Base-by-base conservation (phyloP, 306 rosid genomes). In the Begonia masoniana region DNA sequence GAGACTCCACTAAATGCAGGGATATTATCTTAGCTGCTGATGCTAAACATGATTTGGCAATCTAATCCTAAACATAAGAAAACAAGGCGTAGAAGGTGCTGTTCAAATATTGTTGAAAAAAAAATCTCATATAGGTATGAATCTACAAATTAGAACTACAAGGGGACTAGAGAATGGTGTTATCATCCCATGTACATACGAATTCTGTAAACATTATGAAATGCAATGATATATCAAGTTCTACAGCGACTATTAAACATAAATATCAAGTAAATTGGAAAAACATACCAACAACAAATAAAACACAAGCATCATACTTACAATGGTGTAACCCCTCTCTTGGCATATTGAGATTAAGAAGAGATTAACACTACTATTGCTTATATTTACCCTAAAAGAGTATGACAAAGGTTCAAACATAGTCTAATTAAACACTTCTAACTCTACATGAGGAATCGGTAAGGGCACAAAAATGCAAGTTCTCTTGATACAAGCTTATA, bases 31-130 rank as follows among this genome's bases (percentile, higher is more conserved):
- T 36, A 57, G 67, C 60, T 63, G 60, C 64, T 50, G 51, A 62
- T 51, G 51, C 61, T 68, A 52, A 39, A 54, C 59, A 43, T 63
- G 13, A 53, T 54, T 51, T 65, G 13, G 50, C 43, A 59, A 58
- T 45, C 70, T 57, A 43, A 52, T 59, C 51, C 43, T 10, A 10
- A 42, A 47, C 14, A 6, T 56, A 35, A 41, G 41, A 57, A 58
- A 63, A 64, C 45, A 67, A 60, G 55, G 63, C 47, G 59, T 50
- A 60, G 61, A 43, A 60, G 58, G 23, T 56, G 55, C 50, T 59
- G 16, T 39, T 60, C 51, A 55, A 60, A 60, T 50, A 39, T 60
- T 60, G 19, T 50, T 60, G 41, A 60, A 16, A 46, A 31, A 56
- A 17, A 59, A 39, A 49, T 60, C 41, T 41, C 56, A 60, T 50